phyloP scores from a whole-genome alignment of 148 eudicot genomes.

The Mesembryanthemum crystallinum region DNA sequence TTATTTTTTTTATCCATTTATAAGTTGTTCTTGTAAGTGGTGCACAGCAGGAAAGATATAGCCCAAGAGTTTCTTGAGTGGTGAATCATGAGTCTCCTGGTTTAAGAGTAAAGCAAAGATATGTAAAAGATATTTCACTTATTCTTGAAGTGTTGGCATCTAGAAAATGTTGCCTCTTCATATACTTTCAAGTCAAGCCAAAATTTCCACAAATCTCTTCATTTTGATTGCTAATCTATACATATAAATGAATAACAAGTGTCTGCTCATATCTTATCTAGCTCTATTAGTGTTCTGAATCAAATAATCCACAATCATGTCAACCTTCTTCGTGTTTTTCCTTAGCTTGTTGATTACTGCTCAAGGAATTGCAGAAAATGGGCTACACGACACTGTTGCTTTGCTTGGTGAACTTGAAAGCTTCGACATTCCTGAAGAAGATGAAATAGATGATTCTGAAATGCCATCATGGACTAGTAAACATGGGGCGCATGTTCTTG shows the following conservation, averaged over 20 bases:
- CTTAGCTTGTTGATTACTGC: conserved; percentile 43
- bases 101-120: conserved; percentile 94
- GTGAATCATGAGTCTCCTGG: conserved; percentile 20
- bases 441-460: conserved; percentile 37
- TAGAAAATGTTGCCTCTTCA: conserved; percentile 49
- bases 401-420: conserved; percentile 42
- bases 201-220: conserved; percentile 41
- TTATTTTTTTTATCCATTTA: background rate
- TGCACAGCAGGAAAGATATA: background rate
- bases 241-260: conserved; percentile 60
- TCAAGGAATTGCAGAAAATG: conserved; percentile 37
- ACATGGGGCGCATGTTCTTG: conserved; percentile 48
- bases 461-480: conserved; percentile 40
- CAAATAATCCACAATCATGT: conserved; percentile 43
- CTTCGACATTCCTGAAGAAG: conserved; percentile 51
- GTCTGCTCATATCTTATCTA: conserved; percentile 38
- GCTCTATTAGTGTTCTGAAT: conserved; percentile 33
- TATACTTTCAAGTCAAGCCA: conserved; percentile 93
- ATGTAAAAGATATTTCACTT: conserved; percentile 49
- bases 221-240: conserved; percentile 44
- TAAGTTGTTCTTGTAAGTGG: conserved; percentile 21
- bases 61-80: conserved; percentile 23
- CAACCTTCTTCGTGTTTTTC: conserved; percentile 34
- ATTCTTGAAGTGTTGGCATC: conserved; percentile 86
- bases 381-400: conserved; percentile 33